Evolutionary conservation across 1,284 basidiomycete species (phyloP), one percentile per base, ranked within the genome.

Genomic region (Phylloporus sp.): DNA sequence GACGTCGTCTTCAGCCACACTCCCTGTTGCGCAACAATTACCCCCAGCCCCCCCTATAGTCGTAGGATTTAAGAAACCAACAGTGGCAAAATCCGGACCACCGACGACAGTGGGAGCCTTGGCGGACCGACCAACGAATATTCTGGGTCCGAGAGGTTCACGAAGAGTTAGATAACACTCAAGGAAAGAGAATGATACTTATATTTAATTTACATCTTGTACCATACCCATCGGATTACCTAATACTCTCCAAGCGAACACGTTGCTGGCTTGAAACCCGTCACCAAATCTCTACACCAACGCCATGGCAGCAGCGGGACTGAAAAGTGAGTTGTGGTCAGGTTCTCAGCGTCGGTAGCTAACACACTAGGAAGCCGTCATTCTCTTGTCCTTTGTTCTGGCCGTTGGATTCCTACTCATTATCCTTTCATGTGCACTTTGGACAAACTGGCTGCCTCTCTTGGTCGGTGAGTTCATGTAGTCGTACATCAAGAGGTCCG

Each of bases 321-420:
- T 77, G 66, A 77, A 78, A 65, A 77, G 76, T 75, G 56, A 62
- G 74, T 60, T 6, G 17, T 28, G n/a, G 17, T n/a, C 32, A 20
- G 18, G 32, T 24, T 29, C 15, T 20, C 6, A 51, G 39, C 56
- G 59, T 37, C 20, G 31, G 24, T 22, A 28, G 20, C 65, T 66
- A 47, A 65, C 37, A 29, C 52, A 58, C 37, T 13, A 58, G 17
- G 32, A 65, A 97, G 95, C 94, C 73, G 95, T 98, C 70, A 95
- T 98, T 70, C 84, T 97, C 64, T 88, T 98, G 59, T 96, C 97
- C 6, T 98, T 99, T 78, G 94, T 98, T 63, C 89, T 99, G 49
- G 98, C 98, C 18, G 86, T 98, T 34, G 98, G 98, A 31, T 99
- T 99, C 81, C 82, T 99, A 62, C 88, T 99, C 73, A 94, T 99